Base-by-base conservation (phyloP, 2,329 filamentous ascomycete genomes). In the Escovopsis weberi region DNA sequence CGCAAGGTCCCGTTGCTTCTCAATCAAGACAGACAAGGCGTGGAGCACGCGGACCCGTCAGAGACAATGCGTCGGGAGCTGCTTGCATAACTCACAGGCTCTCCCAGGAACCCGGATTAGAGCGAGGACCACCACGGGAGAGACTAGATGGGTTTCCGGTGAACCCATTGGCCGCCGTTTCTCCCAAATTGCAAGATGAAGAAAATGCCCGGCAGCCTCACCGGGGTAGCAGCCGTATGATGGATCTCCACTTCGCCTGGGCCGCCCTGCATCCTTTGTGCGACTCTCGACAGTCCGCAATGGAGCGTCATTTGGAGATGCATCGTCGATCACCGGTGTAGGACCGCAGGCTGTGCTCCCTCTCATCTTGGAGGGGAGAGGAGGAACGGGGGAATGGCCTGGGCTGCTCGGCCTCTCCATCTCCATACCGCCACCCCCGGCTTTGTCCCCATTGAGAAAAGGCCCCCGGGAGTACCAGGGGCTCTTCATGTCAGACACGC, bases 291-390 rank as follows among this genome's bases (percentile, higher is more conserved):
- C 33, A 35, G 33, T 18, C 33, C 18, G 11, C 18, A 15, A 15
- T 18, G 12, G 18, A 35, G 3, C 6, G 34, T 44, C 41, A 42
- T 44, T 42, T 26, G 38, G 39, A 15, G n/a, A 48, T 47, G 48
- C 48, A 48, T 19, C 12, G 47, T 45, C 45, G 52, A 52, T 54
- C 50, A 53, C 47, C 50, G 49, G 51, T 51, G 51, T 47, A 46
- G 43, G 43, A 42, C 43, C 47, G 41, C 48, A 47, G 43, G 41
- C 40, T 46, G 43, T 41, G 38, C 23, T n/a, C 32, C 38, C 34
- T 18, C 34, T 28, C 37, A 26, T 28, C 26, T 15, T 19, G 33
- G 30, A 36, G 23, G 19, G 36, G 33, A 34, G 33, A 26, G 6
- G 33, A 35, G n/a, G 33, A 35, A 15, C 15, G 15, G 15, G 15